A percentile compares a stretch with the other conserved stretches of the same genome.
Conservation (phyloP, 176 grass and related monocot genomes). For the Zoysia japonica region DNA sequence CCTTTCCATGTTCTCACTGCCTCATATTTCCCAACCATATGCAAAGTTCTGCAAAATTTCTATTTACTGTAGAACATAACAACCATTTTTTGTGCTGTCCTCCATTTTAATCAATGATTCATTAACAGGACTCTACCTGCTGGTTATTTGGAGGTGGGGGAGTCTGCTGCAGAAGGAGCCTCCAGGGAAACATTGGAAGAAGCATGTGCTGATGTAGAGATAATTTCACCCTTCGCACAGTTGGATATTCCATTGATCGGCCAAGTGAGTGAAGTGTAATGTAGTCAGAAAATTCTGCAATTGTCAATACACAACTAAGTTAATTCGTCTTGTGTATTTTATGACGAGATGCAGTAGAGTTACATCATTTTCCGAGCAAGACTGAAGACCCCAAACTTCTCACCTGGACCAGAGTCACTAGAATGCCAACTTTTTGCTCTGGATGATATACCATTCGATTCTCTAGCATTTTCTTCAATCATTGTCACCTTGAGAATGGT, state of each 20-base stretch:
- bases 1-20: constrained; percentile 15
- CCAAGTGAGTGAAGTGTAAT: constrained; percentile 77
- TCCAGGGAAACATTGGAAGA: constrained; percentile 95
- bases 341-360: constrained; percentile 97
- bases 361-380: constrained; percentile 99
- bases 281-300: background rate
- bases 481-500: constrained; percentile 96
- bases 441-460: constrained; percentile 96
- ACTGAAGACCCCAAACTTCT: constrained; percentile 74
- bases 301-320: constrained; percentile 46
- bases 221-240: constrained; percentile 95
- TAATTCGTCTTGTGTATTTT: constrained; percentile 48
- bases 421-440: constrained; percentile 87
- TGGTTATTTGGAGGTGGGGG: constrained; percentile 95
- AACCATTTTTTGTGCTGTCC: background rate
- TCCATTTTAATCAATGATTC: constrained; percentile 28
- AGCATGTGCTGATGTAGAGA: constrained; percentile 97
- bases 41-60: background rate
- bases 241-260: constrained; percentile 96
- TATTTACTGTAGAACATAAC: background rate
- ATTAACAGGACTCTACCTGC: constrained; percentile 90
- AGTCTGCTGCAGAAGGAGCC: constrained; percentile 85
- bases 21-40: background rate
- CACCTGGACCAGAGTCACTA: constrained; percentile 80
- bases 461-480: constrained; percentile 97